These are phyloP conservation scores for Nakazawaea anatomiae DNA, from an alignment of 805 yeast species.

Conservation along the genomic window DNA sequence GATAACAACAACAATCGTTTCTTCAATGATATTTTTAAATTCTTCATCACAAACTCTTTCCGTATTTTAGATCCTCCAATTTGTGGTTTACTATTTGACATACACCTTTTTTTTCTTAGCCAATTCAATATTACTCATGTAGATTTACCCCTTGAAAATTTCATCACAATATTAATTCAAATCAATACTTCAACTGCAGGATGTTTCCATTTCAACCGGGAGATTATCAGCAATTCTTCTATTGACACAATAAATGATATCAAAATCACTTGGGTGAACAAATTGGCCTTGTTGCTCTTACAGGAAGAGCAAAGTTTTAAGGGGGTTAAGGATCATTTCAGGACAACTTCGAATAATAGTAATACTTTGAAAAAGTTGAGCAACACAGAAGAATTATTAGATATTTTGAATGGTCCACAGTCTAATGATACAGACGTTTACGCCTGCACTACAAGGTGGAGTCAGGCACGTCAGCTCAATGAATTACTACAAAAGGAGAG, in stretches of 20 bases:
- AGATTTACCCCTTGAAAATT: neutral
- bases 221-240: neutral
- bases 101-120: neutral
- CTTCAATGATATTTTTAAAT: neutral
- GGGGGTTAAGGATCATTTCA: neutral
- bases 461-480: neutral
- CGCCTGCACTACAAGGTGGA: neutral
- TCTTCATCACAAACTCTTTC: conserved; percentile 3
- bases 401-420: neutral
- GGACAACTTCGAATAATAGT: too few species aligned
- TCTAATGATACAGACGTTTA: neutral
- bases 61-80: neutral
- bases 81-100: neutral
- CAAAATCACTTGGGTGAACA: conserved; percentile 18
- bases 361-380: too few species aligned
- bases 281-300: conserved; percentile 20
- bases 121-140: neutral
- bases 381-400: neutral
- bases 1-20: neutral
- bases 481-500: neutral
- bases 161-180: neutral
- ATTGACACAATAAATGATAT: neutral
- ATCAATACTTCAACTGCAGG: neutral
- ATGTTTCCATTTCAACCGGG: neutral
- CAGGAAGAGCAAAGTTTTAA: conserved; percentile 9